Evolutionary conservation across 2,329 filamentous ascomycete species (phyloP), one percentile per base, ranked within the genome.

Genomic region (Ascochyta viciae-villosae): DNA sequence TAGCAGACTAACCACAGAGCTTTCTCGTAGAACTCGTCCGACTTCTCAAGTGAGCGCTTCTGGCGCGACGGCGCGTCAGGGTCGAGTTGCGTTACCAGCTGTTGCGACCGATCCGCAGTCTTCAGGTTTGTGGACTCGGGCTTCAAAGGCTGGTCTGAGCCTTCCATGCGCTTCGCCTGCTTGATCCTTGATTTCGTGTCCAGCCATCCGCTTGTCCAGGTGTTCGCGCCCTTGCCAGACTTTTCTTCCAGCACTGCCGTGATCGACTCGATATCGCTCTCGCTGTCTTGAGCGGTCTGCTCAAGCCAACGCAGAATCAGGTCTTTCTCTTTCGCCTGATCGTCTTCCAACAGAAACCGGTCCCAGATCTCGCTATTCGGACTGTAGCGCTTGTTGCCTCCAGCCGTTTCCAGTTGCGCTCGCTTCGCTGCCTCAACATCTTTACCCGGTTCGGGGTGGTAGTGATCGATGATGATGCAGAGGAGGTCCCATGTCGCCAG

Each of bases 1-100:
- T 92, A 98, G 76, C 91, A 95, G n/a, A 91, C 89, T 58, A 93
- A 83, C 93, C 95, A 98, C 42, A 96, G 90, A 3, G 92, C 90
- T 49, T 89, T 86, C 78, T 99, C 95, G 60, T 94, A 95, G 68
- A 88, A 93, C 62, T 92, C 87, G 71, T 99, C 95, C 66, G 93
- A 87, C 23, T 87, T 85, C 71, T 96, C 89, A 37, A 98, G 80
- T 45, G 83, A 86, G 50, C 90, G 86, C 44, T 83, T 83, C 75
- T 98, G 93, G 58, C 95, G 86, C 34, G 87, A 88, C n/a, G 87
- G 82, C 6, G 92, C 91, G 79, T 99, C 95, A 0, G 95, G 95
- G 68, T 99, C 95, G 31, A 99, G 82, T 66, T 96, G 91, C 1
- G 92, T 96, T 49, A 96, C 87, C 3, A 96, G 78, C 6, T 83